These are phyloP conservation scores for Pichia sp. DNA, from an alignment of 1,139 yeast species.

Conservation along the genomic window DNA sequence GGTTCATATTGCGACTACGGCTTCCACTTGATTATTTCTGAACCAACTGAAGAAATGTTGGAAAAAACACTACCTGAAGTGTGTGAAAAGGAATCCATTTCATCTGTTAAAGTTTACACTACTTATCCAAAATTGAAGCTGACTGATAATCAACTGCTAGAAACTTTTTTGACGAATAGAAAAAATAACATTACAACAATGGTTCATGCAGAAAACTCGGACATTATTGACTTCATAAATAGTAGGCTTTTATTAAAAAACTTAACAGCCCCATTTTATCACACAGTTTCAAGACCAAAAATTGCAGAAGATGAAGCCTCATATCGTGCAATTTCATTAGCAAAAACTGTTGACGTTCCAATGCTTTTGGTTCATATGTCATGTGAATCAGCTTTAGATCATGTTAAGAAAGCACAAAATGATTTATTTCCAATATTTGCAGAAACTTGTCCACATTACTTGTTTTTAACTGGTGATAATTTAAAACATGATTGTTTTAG, in stretches of 20 bases:
- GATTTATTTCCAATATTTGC: slow-evolving; percentile 29
- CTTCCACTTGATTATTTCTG: slow-evolving; percentile 36
- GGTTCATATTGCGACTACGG: slow-evolving; percentile 36
- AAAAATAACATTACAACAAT: slow-evolving; percentile 38
- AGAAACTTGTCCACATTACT: slow-evolving; percentile 46
- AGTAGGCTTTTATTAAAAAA: slow-evolving; percentile 34
- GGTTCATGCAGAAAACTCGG: slow-evolving; percentile 46
- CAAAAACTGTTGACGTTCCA: slow-evolving; percentile 29
- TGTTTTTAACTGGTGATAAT: slow-evolving; percentile 31
- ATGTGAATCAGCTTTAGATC: slow-evolving; percentile 36
- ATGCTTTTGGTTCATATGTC: slow-evolving; percentile 44
- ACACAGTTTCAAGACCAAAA: slow-evolving; percentile 39
- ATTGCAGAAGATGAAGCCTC: slow-evolving; percentile 46
- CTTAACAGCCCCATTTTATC: slow-evolving; percentile 37
- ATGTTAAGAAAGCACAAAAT: slow-evolving; percentile 38
- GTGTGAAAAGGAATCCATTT: slow-evolving; percentile 33
- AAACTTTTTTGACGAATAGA: slow-evolving; percentile 35
- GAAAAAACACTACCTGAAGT: slow-evolving; percentile 25
- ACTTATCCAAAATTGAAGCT: slow-evolving; percentile 40
- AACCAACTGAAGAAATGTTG: slow-evolving; percentile 28
- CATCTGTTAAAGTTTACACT: slow-evolving; percentile 41
- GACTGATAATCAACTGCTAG: slow-evolving; percentile 35
- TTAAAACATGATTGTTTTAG: slow-evolving; percentile 28
- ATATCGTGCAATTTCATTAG: slow-evolving; percentile 37
- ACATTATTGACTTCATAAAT: slow-evolving; percentile 38